Percentiles rank a stretch among this genome's conserved stretches.
Evolutionary conservation across 2,329 filamentous ascomycete genomes (phyloP).

Genomic region (Leptographium galeiforme): DNA sequence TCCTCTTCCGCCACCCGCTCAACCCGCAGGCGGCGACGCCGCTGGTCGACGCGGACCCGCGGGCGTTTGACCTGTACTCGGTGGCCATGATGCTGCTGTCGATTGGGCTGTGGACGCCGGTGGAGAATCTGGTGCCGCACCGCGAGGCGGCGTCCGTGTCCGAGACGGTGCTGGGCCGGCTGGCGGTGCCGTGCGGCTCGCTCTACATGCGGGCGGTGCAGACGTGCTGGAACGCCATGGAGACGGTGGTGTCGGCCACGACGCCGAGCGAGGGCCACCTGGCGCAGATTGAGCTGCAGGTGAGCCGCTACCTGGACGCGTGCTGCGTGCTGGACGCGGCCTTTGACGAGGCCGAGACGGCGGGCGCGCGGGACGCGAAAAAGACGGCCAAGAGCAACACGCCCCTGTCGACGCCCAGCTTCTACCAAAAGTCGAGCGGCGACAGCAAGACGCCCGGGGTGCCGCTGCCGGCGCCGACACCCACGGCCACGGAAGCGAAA

Average conservation of each 20-base stretch:
- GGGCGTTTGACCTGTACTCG: slow-evolving; percentile 56
- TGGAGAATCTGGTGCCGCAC: slow-evolving; percentile 38
- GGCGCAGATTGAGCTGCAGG: slow-evolving; percentile 38
- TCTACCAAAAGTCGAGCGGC: background rate
- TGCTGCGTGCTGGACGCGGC: slow-evolving; percentile 48
- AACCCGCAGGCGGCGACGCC: slow-evolving; percentile 41
- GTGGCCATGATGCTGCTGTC: slow-evolving; percentile 61
- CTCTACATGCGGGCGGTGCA: slow-evolving; percentile 65
- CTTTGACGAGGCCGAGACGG: slow-evolving; percentile 29
- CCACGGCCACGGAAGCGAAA: background rate
- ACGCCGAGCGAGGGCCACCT: slow-evolving; percentile 36
- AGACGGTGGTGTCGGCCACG: slow-evolving; percentile 38
- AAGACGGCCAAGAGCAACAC: background rate
- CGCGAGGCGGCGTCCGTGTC: slow-evolving; percentile 37
- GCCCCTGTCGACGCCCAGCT: background rate
- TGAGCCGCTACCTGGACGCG: slow-evolving; percentile 45
- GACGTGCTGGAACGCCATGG: slow-evolving; percentile 57
- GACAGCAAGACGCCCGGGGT: background rate
- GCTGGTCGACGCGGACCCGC: slow-evolving; percentile 36
- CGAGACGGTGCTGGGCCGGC: slow-evolving; percentile 46
- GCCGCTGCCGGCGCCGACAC: slow-evolving; percentile 4
- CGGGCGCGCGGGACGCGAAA: no score
- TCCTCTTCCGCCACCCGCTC: slow-evolving; percentile 53
- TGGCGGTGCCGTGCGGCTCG: slow-evolving; percentile 57
- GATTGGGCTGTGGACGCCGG: slow-evolving; percentile 60